Evolutionary conservation across 2,329 filamentous ascomycete genomes (phyloP).

Genomic region (Cladophialophora immunda): DNA sequence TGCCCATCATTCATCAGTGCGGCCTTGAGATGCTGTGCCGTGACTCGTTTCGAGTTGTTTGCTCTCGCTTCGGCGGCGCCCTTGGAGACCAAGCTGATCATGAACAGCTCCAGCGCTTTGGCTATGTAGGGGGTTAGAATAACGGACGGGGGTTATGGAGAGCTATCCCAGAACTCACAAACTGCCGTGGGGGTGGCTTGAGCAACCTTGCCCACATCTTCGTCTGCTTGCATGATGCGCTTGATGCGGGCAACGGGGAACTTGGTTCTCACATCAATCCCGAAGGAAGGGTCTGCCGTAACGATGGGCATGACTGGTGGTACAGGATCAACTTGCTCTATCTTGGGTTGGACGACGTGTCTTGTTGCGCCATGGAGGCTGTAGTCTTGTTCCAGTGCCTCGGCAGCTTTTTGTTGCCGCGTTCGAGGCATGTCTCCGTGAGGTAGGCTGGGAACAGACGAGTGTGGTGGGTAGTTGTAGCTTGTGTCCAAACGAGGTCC

Average conservation of each 20-base stretch:
- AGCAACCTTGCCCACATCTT: constrained; percentile 97
- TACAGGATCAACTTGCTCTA: constrained; percentile 16
- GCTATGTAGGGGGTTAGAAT: constrained; percentile 58
- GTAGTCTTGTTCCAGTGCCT: constrained; percentile 41
- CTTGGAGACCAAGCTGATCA: constrained; percentile 91
- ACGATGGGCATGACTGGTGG: constrained; percentile 30
- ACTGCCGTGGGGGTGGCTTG: constrained; percentile 97
- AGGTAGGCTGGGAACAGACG: constrained; percentile 26
- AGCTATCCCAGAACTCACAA: constrained; percentile 59
- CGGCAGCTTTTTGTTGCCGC: constrained; percentile 47
- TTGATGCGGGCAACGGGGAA: constrained; percentile 98
- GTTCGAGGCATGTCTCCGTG: constrained; percentile 54
- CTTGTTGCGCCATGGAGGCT: constrained; percentile 28
- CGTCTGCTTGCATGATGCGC: constrained; percentile 98
- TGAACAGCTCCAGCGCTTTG: constrained; percentile 96
- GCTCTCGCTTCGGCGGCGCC: constrained; percentile 85
- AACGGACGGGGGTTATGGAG: background rate
- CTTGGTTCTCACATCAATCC: constrained; percentile 86
- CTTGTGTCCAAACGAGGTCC: constrained; percentile 42
- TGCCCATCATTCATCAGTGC: constrained; percentile 88
- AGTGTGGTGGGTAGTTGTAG: constrained; percentile 12
- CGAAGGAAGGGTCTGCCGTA: constrained; percentile 50
- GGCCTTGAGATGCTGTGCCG: constrained; percentile 88
- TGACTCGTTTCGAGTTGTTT: constrained; percentile 78
- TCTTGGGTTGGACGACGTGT: constrained; percentile 19